These are phyloP conservation scores for Polyplosphaeria fusca DNA, from an alignment of 495 filamentous ascomycete genomes.

Conservation along the genomic window DNA sequence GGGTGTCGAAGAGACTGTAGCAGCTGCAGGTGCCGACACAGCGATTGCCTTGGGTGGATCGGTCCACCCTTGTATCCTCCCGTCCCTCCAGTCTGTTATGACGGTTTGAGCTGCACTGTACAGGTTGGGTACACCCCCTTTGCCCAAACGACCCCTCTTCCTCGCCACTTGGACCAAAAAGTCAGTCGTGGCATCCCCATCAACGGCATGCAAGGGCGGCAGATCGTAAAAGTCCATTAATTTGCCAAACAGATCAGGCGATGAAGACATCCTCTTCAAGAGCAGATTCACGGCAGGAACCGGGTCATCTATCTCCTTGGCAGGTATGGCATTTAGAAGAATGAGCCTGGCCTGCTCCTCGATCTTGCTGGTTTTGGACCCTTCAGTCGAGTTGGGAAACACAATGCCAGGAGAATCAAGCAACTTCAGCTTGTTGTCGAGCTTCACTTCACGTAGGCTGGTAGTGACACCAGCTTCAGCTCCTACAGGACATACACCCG, in stretches of 20 bases:
- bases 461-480: conserved; percentile 95
- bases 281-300: conserved; percentile 79
- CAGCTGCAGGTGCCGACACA: conserved; percentile 35
- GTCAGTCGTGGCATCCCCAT: conserved; percentile 78
- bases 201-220: conserved; percentile 64
- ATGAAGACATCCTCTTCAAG: conserved; percentile 69
- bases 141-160: conserved; percentile 84
- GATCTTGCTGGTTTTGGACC: conserved; percentile 56
- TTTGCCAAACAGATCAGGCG: conserved; percentile 67
- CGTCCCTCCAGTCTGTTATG: conserved; percentile 92
- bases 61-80: conserved; percentile 89
- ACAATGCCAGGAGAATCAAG: conserved; percentile 96
- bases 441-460: conserved; percentile 79
- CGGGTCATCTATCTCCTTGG: conserved; percentile 90
- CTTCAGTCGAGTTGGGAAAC: conserved; percentile 64
- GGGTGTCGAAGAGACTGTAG: conserved; percentile 30
- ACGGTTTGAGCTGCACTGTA: conserved; percentile 85
- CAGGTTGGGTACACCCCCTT: conserved; percentile 86
- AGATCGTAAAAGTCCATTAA: conserved; percentile 79
- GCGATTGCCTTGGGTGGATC: conserved; percentile 62
- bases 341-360: conserved; percentile 80
- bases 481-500: conserved; percentile 76
- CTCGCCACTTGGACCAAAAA: conserved; percentile 92
- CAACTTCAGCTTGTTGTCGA: conserved; percentile 90
- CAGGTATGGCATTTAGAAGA: conserved; percentile 86